Conservation (phyloP, 805 yeast genomes). For the Grigorovia humatica region DNA sequence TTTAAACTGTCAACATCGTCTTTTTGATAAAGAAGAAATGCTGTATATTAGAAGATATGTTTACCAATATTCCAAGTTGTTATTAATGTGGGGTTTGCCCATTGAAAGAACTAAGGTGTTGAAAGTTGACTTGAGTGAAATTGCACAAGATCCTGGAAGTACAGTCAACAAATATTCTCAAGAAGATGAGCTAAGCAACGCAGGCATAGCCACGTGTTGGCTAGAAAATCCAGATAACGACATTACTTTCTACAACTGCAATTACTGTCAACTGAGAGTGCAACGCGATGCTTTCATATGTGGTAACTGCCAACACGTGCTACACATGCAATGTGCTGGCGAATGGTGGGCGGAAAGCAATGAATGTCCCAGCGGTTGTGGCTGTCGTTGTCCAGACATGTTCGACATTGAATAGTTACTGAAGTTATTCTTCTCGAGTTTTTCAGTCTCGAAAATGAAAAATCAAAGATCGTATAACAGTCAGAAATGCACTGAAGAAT, state of each 20-base stretch:
- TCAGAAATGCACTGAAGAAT: background rate
- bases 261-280: slow-evolving; percentile 53
- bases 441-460: background rate
- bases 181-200: background rate
- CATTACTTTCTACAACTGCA: slow-evolving; percentile 39
- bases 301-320: slow-evolving; percentile 62
- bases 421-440: background rate
- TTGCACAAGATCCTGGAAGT: background rate
- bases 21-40: slow-evolving; percentile 19
- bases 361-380: slow-evolving; percentile 82
- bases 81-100: slow-evolving; percentile 77
- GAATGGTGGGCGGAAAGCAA: slow-evolving; percentile 59
- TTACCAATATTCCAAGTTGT: slow-evolving; percentile 63
- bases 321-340: slow-evolving; percentile 70
- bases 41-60: slow-evolving; percentile 35
- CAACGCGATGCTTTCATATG: slow-evolving; percentile 57
- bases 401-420: slow-evolving; percentile 11
- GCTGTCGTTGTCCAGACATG: slow-evolving; percentile 51
- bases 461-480: background rate
- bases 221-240: slow-evolving; percentile 3
- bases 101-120: slow-evolving; percentile 68
- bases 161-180: background rate
- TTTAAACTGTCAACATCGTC: slow-evolving; percentile 9
- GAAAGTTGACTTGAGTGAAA: slow-evolving; percentile 36
- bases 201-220: slow-evolving; percentile 16